phyloP scores from a whole-genome alignment of 768 basidiomycete species.

The Amylocystis lapponica region DNA sequence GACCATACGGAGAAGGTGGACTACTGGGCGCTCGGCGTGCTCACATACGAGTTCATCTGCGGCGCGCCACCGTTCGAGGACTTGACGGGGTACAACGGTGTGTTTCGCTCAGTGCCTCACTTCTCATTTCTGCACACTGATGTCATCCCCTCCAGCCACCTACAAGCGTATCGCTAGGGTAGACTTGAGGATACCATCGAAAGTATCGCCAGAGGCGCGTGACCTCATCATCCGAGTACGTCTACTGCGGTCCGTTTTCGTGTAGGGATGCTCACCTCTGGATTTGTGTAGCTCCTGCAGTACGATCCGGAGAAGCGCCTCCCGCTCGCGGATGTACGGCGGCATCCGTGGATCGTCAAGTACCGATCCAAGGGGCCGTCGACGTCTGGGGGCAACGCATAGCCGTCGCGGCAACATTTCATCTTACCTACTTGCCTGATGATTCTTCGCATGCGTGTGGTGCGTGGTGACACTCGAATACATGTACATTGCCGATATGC shows the following conservation, averaged over 20 bases:
- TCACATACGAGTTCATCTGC: constrained; percentile 90
- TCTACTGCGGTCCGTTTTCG: not conserved
- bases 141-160: constrained; percentile 52
- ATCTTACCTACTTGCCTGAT: no score
- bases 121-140: constrained; percentile 2
- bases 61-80: constrained; percentile 89
- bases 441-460: no score
- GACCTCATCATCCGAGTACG: constrained; percentile 40
- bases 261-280: constrained; percentile 7
- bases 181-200: constrained; percentile 51
- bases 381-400: constrained; percentile 8
- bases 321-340: constrained; percentile 64
- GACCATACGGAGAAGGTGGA: constrained; percentile 91
- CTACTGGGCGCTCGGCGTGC: constrained; percentile 95
- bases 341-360: constrained; percentile 84
- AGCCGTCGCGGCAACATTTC: no score
- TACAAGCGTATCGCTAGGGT: constrained; percentile 86
- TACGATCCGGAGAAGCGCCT: constrained; percentile 76
- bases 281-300: constrained; percentile 71
- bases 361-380: constrained; percentile 46
- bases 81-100: constrained; percentile 68
- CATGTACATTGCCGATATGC: no score
- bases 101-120: constrained; percentile 16
- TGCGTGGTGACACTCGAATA: no score
- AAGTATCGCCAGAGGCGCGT: constrained; percentile 38